Conservation (phyloP, 331 rosid species). For the Quercus lobata region DNA sequence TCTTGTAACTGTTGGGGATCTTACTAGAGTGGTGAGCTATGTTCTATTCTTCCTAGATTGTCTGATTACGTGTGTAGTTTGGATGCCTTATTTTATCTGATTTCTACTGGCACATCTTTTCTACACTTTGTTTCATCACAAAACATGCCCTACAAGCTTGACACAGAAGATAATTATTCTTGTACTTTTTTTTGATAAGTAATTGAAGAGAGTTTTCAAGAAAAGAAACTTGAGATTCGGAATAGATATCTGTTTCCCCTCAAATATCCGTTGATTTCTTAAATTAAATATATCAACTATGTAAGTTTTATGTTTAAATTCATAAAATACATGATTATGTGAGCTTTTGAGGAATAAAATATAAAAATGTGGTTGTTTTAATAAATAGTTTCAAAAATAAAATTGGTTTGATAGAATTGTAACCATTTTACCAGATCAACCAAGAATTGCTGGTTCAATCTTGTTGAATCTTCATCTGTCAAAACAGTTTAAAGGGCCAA, state of each 20-base stretch:
- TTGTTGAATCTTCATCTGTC: too few species aligned
- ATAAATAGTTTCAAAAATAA: neutral
- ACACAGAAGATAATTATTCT: too few species aligned
- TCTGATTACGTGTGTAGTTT: neutral
- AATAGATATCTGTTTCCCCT: too few species aligned
- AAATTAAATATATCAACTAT: neutral
- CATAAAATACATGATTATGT: neutral
- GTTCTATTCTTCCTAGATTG: conserved; percentile 11
- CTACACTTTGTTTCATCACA: neutral
- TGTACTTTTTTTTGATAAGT: too few species aligned
- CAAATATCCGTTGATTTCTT: too few species aligned
- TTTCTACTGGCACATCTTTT: neutral
- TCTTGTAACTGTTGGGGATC: conserved; percentile 97
- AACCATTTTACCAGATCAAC: neutral
- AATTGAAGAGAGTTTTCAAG: too few species aligned
- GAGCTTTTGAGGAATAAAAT: neutral
- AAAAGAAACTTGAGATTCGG: too few species aligned
- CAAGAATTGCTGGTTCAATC: neutral
- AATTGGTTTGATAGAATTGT: neutral
- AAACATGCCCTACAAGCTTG: too few species aligned
- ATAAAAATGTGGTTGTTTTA: neutral
- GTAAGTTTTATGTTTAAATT: neutral
- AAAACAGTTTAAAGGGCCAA: too few species aligned
- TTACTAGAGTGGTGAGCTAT: conserved; percentile 92
- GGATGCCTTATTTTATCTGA: neutral